Evolutionary conservation across 306 rosid species (phyloP).

Genomic region (Astragalus glycyphyllos): DNA sequence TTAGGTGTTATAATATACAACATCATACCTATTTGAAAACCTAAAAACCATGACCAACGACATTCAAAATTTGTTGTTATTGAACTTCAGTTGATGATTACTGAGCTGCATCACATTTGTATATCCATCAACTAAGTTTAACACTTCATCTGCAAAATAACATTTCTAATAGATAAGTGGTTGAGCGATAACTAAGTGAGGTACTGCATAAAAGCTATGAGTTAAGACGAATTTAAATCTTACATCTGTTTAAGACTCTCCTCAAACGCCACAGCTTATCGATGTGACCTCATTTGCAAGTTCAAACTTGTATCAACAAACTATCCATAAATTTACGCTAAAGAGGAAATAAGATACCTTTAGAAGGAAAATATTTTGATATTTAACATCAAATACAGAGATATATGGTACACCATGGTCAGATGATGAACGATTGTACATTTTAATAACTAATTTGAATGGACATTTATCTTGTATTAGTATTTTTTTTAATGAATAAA

Average conservation of each 20-base stretch:
- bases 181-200: no score
- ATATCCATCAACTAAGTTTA: no score
- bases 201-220: no score
- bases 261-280: constrained; percentile 32
- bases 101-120: no score
- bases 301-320: constrained; percentile 33
- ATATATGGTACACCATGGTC: constrained; percentile 12
- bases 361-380: background rate
- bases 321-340: constrained; percentile 38
- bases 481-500: constrained; percentile 43
- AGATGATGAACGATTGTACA: constrained; percentile 47
- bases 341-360: constrained; percentile 31
- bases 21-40: no score
- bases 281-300: background rate
- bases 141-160: no score
- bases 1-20: no score
- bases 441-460: constrained; percentile 39
- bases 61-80: no score
- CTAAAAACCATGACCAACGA: no score
- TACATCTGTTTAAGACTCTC: constrained; percentile 24
- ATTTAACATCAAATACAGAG: constrained; percentile 25
- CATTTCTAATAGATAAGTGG: no score
- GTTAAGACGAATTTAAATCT: constrained; percentile 30
- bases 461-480: constrained; percentile 37
- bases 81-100: no score